Percentiles rank a stretch among this genome's conserved stretches.
phyloP scores from a whole-genome alignment of 257 asterid species.

The Lantana camara region DNA sequence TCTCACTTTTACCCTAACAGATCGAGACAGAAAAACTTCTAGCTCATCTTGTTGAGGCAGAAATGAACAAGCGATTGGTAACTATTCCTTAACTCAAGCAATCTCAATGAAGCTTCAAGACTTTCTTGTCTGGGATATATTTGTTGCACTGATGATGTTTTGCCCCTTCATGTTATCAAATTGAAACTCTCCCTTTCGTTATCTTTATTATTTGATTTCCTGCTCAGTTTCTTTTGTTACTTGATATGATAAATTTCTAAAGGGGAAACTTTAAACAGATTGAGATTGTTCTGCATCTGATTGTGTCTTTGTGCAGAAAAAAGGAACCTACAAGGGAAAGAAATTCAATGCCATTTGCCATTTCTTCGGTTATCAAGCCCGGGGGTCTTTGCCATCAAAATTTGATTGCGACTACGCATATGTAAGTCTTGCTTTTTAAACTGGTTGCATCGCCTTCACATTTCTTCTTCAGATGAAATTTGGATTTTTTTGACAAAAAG shows the following conservation, averaged over 20 bases:
- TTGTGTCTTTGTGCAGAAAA: constrained; percentile 57
- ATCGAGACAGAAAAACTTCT: constrained; percentile 98
- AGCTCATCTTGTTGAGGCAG: constrained; percentile 93
- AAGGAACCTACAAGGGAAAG: constrained; percentile 69
- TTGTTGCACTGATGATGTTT: neutral
- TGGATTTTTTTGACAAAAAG: neutral
- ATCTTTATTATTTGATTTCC: neutral
- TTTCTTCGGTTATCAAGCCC: constrained; percentile 99
- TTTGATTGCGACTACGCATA: constrained; percentile 96
- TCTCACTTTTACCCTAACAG: constrained; percentile 43
- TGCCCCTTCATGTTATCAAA: neutral
- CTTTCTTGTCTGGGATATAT: neutral
- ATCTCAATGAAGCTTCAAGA: neutral
- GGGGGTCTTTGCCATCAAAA: constrained; percentile 95
- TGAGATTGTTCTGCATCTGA: neutral
- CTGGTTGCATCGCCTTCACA: too few species aligned
- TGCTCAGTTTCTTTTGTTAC: neutral
- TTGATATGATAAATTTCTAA: neutral
- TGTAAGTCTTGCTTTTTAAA: constrained; percentile 48
- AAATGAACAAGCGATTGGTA: constrained; percentile 83
- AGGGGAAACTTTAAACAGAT: neutral
- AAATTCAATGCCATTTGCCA: constrained; percentile 95
- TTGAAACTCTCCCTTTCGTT: too few species aligned
- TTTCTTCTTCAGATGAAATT: neutral
- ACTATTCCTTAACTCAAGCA: constrained; percentile 8